Evolutionary conservation across 169 alveolate species (phyloP), one percentile per base, ranked within the genome.

Genomic region (Perkinsus olseni): DNA sequence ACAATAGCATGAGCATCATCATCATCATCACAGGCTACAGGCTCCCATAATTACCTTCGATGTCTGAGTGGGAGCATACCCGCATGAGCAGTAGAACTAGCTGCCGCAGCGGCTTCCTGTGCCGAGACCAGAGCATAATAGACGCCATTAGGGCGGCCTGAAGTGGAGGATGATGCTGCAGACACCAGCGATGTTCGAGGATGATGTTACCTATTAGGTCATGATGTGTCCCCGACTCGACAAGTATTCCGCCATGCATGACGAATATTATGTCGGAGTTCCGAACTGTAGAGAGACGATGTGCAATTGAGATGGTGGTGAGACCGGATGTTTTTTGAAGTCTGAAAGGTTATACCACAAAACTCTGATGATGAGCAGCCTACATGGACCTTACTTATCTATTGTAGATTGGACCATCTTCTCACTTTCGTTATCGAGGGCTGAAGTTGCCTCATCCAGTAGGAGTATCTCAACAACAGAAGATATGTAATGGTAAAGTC

Each of bases 391-490:
- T 38, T 92, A 92, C 31, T 82, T 91, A 74, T 95, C 94, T 93
- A 96, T 91, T 39, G 93, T 93, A 45, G 95, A 93, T 50, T 95
- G 96, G 38, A 95, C 94, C 91, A 94, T 91, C 50, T 94, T 91
- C n/a, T 95, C 95, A 28, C 92, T 92, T 28, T 93, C 94, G 74
- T 94, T 90, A 94, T 98, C 99, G 39, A 98, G 92, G 38, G 98
- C 98, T 39, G 97, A 95, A n/a, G 98, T 97, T 0, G 99, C 99
- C 92, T 98, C 99, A 95, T 98, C 98, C 91, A 98, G 93, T 50
- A 98, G 94, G 38, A 98, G 94, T n/a, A 96, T 95, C 40, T 62
- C 36, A 13, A 28, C 62, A 45, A 17, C 62, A 45, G 62, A 6
- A 45, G 62, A n/a, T n/a, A n/a, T n/a, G n/a, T n/a, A n/a, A n/a